Base-by-base conservation (phyloP, 1,284 basidiomycete genomes). In the Agaricales sp. region DNA sequence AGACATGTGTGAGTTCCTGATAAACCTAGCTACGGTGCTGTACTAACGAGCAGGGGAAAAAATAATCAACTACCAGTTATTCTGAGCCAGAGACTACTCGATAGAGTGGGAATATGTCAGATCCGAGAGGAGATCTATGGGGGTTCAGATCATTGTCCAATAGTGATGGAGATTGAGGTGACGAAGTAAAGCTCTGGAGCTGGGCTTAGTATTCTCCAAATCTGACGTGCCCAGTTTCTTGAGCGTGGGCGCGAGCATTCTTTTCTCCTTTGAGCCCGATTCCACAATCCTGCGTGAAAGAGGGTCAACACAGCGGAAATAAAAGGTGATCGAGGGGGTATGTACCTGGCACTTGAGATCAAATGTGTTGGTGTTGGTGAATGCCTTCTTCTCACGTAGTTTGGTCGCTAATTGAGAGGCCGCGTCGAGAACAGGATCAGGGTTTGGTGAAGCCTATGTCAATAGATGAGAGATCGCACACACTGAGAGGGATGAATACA, bases 311-410 rank as follows among this genome's bases (percentile, higher is more conserved):
- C 4, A 35, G 23, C 14, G 47, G 13, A 49, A 41, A 37, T 12
- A 37, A 19, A 41, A 54, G 21, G 43, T 13, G 16, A n/a, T 21
- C 48, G 16, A 24, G 30, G 16, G 16, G 20, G 14, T n/a, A 50
- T 52, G 25, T 55, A 81, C 82, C 70, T 90, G 79, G 63, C 89
- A 92, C 59, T 82, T 83, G 47, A 95, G 63, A 63, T 90, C 86
- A 63, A 97, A 97, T 4, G 87, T 93, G 35, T 87, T 69, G 2
- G 90, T 93, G 61, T 97, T 95, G 8, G 93, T 96, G 59, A 78
- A 96, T 43, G 89, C 87, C 58, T 78, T 83, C 65, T 83, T 84
- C 20, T 73, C 71, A 37, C 88, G 73, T 56, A 97, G 67, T 53
- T 79, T 75, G 19, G 70, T 73, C 2, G 89, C 87, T 13, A 97